Percentiles rank a stretch among this genome's conserved stretches.
These are phyloP conservation scores for Phaeotremella fagi DNA, from an alignment of 768 basidiomycete genomes.

Conservation along the genomic window DNA sequence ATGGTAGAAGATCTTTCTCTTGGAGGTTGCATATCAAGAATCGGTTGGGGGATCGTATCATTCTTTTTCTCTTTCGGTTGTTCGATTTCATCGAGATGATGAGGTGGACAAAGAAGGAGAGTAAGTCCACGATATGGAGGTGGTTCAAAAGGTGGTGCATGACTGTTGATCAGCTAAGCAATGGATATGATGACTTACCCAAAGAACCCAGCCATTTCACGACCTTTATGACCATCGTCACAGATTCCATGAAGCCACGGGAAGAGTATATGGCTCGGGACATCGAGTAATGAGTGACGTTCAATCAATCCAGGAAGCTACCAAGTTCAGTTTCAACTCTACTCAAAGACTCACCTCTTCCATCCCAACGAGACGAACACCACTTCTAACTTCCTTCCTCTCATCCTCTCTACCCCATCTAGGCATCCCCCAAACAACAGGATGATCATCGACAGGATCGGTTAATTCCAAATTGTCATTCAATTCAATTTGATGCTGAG, in stretches of 20 bases:
- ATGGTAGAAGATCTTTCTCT: constrained; percentile 39
- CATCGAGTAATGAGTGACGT: constrained; percentile 38
- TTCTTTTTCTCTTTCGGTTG: constrained; percentile 1
- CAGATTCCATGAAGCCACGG: constrained; percentile 48
- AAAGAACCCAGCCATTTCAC: constrained; percentile 44
- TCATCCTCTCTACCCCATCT: constrained; percentile 41
- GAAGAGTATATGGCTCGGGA: constrained; percentile 43
- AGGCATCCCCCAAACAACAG: constrained; percentile 39
- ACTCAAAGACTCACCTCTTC: constrained; percentile 28
- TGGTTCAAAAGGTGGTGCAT: constrained; percentile 41
- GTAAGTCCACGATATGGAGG: constrained; percentile 44
- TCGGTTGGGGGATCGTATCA: constrained; percentile 9
- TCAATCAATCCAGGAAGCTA: constrained; percentile 34
- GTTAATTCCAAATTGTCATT: background rate
- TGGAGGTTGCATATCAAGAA: constrained; percentile 2
- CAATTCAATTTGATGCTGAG: constrained; percentile 2
- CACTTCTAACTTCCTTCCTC: constrained; percentile 31
- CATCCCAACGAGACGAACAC: constrained; percentile 32
- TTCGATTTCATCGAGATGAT: constrained; percentile 23
- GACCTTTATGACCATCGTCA: constrained; percentile 39
- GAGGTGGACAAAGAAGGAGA: constrained; percentile 35
- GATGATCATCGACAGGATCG: background rate
- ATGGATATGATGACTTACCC: constrained; percentile 25
- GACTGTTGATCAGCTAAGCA: constrained; percentile 10
- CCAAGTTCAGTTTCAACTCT: background rate